Percentiles rank a stretch among this genome's conserved stretches.
Conservation (phyloP, 2,329 filamentous ascomycete species). For the Xylariaceae sp. region DNA sequence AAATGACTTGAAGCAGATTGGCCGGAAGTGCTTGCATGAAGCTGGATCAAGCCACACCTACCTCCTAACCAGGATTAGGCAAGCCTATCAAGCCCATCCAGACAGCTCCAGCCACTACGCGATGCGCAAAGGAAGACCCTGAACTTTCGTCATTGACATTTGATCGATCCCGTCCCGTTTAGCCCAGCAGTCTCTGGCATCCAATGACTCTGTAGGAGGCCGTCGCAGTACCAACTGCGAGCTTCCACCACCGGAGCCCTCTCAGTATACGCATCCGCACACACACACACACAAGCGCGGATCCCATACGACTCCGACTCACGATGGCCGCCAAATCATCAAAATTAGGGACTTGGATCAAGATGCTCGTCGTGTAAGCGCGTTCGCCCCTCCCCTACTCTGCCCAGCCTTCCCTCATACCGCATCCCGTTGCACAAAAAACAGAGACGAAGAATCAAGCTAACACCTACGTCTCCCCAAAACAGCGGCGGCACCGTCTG, state of each 20-base stretch:
- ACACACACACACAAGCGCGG: too few relatives aligned
- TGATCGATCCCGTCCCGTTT: not conserved
- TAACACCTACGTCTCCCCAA: slow-evolving; percentile 2
- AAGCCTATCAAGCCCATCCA: too few relatives aligned
- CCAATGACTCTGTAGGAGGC: not conserved
- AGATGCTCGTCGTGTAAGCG: slow-evolving; percentile 67
- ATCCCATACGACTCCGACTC: too few relatives aligned
- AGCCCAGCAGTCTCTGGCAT: too few relatives aligned
- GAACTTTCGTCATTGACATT: slow-evolving; percentile 22
- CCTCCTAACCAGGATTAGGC: too few relatives aligned
- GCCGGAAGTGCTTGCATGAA: too few relatives aligned
- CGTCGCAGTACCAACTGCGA: not conserved
- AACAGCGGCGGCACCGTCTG: slow-evolving; percentile 40
- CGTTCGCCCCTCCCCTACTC: slow-evolving; percentile 7
- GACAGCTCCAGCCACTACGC: slow-evolving; percentile 4
- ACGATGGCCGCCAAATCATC: slow-evolving; percentile 42
- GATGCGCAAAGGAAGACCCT: slow-evolving; percentile 12
- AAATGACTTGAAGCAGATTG: too few relatives aligned
- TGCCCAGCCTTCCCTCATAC: slow-evolving; percentile 5
- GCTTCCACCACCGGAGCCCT: not conserved
- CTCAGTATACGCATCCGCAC: not conserved
- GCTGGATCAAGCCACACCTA: too few relatives aligned
- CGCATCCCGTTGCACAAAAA: slow-evolving; percentile 1
- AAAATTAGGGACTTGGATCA: slow-evolving; percentile 58
- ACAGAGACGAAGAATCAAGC: not conserved